Base-by-base conservation (phyloP, 176 grass and related monocot species). In the Aegilops longissima region DNA sequence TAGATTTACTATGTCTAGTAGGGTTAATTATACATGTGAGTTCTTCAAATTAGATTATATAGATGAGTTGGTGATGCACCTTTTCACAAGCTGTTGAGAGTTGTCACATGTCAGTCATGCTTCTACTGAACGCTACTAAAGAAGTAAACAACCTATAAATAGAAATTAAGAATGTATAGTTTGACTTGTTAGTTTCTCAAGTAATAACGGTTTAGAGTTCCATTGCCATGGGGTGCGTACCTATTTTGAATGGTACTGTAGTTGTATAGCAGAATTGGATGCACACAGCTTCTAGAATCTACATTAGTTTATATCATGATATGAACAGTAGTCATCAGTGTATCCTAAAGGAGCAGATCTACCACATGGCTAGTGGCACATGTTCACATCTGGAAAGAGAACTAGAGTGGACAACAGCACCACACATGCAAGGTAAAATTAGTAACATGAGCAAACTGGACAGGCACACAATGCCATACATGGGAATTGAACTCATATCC, bases 251-350 rank as follows among this genome's bases (percentile, higher is more conserved):
- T 11, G 49, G 24, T 16, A 42, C 24, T 83, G 35, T 9, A 63
- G 30, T 38, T 76, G 72, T 78, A n/a, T 70, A 25, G 2, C 44
- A 13, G 51, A 70, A 51, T 61, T 83, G 35, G 62, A 61, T 54
- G 23, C 44, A 5, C 2, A 0, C 44, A 34, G 68, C 23, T 83
- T 77, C 8, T 78, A 61, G 64, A 44, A 33, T 21, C 49, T 40
- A 82, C 27, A 14, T 42, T 47, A 30, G 58, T 80, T 5, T 66
- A 30, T 82, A 56, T 39, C 34, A 56, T 76, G 86, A 66, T 76
- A 40, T 31, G 27, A 49, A 9, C 78, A 38, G 67, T 73, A 62
- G 65, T 62, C 36, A 65, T 51, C 34, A 61, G 35, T 2, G 16
- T 34, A 65, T 49, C 17, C 39, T 72, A 17, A 73, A 63, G 42